Evolutionary conservation across 257 asterid species (phyloP), one percentile per base, ranked within the genome.

Genomic region (Cinchona pubescens): DNA sequence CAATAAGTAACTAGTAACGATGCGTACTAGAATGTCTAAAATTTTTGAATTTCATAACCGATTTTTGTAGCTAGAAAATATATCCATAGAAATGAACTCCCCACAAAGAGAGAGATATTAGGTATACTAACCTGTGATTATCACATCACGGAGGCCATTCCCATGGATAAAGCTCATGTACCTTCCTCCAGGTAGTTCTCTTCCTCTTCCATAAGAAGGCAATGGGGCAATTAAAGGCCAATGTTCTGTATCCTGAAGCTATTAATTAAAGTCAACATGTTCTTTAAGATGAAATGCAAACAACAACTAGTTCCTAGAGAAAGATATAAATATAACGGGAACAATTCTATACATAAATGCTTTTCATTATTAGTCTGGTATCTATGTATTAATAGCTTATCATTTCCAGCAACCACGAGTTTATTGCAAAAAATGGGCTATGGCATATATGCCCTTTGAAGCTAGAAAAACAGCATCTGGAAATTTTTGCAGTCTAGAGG

Each of bases 161-260:
- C 99, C 98, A 63, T 92, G 96, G 83, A 95, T 85, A 82, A 94
- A 92, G 90, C 97, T 92, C 82, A 83, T 77, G 79, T 94, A 94
- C 87, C 98, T 86, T 81, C 91, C 95, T 55, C 98, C 98, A 8
- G 97, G 97, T 40, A 83, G 87, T 80, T 94, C 98, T 84, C 97
- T 85, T 79, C 98, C 98, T 85, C 97, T 88, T 78, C 98, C 98
- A 74, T 94, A 94, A 34, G 97, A 94, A 63, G 97, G 97, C 86
- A 94, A 81, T 7, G 98, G 98, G 16, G 87, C 88, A 72, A 94
- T 29, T 48, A 94, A 86, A 45, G 98, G 97, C 98, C 98, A 94
- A 3, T 82, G 49, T 46, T 12, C 59, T 32, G 89, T 81, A 79
- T 89, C 88, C 97, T 92, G 78, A 73, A 84, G 79, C 73, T 19